Evolutionary conservation across 768 basidiomycete species (phyloP), one percentile per base, ranked within the genome.

Genomic region (Boletus coccyginus): DNA sequence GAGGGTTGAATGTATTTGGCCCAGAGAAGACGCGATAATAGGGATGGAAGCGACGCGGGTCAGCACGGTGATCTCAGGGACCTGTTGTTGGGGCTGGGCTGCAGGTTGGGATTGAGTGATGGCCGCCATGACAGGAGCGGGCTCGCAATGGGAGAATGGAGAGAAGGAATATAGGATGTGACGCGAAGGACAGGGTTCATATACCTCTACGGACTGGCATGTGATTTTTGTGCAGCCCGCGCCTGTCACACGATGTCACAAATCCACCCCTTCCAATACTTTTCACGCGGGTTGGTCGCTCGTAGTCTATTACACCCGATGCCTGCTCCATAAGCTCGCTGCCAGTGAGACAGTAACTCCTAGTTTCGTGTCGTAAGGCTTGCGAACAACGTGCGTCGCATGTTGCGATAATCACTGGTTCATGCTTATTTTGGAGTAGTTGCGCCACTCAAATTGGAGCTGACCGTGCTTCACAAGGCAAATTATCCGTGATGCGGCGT

Each of bases 31-130:
- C 46, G 82, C 82, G 64, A 93, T 77, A 43, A 92, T 72, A 21
- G 90, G 90, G 55, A 93, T 91, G 45, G 82, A 79, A n/a, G 78
- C 81, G 47, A 92, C 80, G 55, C 89, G 86, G 39, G 68, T 63
- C 52, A 92, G 58, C 59, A 82, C 73, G 45, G 83, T 90, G 64
- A 90, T 65, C 67, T 85, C 83, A 52, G 87, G 84, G 24, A 46
- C 36, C 40, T 64, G 56, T 0, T 60, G 12, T 24, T 61, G 59
- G 9, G 61, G 17, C n/a, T 72, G 58, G 2, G 70, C 9, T 39
- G 50, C 41, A 2, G 65, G 46, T 36, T 65, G 69, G n/a, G 62
- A 4, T 24, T 71, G 56, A 3, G 70, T 73, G 48, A 67, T 64
- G 31, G 74, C 67, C 12, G 77, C 68, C 78, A 80, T 81, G 60